Base-by-base conservation (phyloP, 2,329 filamentous ascomycete genomes). In the Cladobotryum mycophilum region DNA sequence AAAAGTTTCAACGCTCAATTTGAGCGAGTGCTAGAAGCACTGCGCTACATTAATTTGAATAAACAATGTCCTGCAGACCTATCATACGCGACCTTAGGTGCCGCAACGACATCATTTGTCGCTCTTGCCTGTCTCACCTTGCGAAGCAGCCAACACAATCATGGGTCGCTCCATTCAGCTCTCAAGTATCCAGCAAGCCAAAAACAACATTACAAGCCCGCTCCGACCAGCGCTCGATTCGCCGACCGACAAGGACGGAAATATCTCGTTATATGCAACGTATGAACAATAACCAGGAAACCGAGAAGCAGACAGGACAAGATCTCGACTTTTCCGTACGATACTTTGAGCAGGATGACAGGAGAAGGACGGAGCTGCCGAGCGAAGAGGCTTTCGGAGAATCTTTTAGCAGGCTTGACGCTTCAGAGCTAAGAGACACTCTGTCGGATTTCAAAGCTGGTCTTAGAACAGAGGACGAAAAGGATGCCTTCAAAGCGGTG, bases 281-380 rank as follows among this genome's bases (percentile, higher is more conserved):
- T 4, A 58, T 67, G 13, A 55, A 58, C 37, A 58, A 59, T 3
- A 49, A 67, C 22, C 58, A 58, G 22, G 53, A 54, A 18, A 44
- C 56, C 1, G 55, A 55, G 11, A 55, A 58, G 12, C 45, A 53
- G 11, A 47, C 61, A 8, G 44, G 59, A 6, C 36, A 47, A 1
- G 52, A 46, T n/a, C 48, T 54, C 5, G 53, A 60, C 14, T 66
- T 64, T 35, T 63, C 65, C 3, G 67, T 78, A 11, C 68, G 70
- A 8, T 78, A 70, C 58, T 80, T 76, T 53, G 75, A 80, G 49
- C 71, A 79, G 58, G 67, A 68, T 13, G 64, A 66, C 3, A 56
- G 62, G 30, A 57, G 60, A 7, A 57, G 74, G 12, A 68, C 62
- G 14, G 67, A 70, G 55, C 61, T 79, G 15, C 55, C 58, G 9